Conservation (phyloP, 2,329 filamentous ascomycete genomes). For the Arthrobotrys pseudoclavata region DNA sequence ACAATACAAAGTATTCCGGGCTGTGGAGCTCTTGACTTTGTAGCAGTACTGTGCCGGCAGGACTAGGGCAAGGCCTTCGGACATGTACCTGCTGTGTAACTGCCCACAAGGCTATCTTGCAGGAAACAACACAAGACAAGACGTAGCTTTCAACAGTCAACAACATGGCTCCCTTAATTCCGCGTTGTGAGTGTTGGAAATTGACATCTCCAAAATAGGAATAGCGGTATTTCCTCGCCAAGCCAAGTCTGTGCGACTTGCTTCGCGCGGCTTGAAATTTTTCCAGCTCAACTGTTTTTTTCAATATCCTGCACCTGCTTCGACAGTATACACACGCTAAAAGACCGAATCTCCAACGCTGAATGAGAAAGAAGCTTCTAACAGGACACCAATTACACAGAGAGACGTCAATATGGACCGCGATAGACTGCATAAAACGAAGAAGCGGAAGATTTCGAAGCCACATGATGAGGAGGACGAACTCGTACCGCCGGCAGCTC, state of each 20-base stretch:
- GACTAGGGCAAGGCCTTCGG: too few relatives aligned
- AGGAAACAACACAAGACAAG: too few relatives aligned
- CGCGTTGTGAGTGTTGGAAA: too few relatives aligned
- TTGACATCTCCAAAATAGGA: constrained; percentile 14
- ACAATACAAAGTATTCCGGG: neutral
- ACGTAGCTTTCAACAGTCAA: too few relatives aligned
- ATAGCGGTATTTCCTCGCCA: neutral
- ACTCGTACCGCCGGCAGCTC: constrained; percentile 28
- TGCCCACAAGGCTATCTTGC: too few relatives aligned
- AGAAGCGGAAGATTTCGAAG: constrained; percentile 57
- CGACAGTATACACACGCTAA: neutral
- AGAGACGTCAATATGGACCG: constrained; percentile 38
- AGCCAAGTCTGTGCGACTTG: neutral
- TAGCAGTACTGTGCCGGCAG: neutral
- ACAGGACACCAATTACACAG: neutral
- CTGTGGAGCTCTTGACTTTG: neutral
- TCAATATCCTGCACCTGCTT: neutral
- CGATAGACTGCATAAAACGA: constrained; percentile 54
- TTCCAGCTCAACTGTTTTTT: constrained; percentile 17
- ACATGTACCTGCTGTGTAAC: too few relatives aligned
- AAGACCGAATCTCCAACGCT: neutral
- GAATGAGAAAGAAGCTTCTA: neutral
- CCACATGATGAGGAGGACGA: constrained; percentile 45
- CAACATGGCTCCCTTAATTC: too few relatives aligned
- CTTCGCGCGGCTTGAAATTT: constrained; percentile 19